Base-by-base conservation (phyloP, 179 eudicot species). In the Kewa caespitosa region DNA sequence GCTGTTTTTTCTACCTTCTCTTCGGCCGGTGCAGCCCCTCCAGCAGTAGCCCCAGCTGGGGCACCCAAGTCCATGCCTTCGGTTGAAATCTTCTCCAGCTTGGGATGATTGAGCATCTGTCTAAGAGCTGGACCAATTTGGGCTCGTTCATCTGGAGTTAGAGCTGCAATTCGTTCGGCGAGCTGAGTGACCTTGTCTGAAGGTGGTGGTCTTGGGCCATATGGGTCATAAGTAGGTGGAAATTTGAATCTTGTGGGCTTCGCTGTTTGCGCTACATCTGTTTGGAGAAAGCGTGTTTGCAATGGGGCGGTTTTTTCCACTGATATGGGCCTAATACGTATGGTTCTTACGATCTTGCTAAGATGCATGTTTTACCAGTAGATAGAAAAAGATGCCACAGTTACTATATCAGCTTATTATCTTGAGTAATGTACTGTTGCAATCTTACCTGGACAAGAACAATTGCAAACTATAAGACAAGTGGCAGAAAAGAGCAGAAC, bases 121-220 rank as follows among this genome's bases (percentile, higher is more conserved):
- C 89, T 81, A 6, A 92, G 91, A 22, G 87, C 78, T 27, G 94
- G 95, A 41, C 93, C 89, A 9, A 94, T 94, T 72, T 87, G 93
- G 38, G 67, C 74, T 7, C 97, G 92, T 73, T 94, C 97, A 84
- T 94, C 97, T 3, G 85, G 73, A n/a, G 97, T 79, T 39, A 94
- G 67, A 73, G 92, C 81, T 30, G 91, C 91, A 52, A 94, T 90
- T 54, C 73, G 75, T 34, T 93, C 97, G 11, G 92, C 98, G 39
- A 94, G 91, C 82, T 88, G 87, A 70, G 89, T 70, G 28, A 94
- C 83, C 81, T 90, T 94, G 38, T 90, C 97, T 2, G 97, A 90
- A 57, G 98, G 94, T 64, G 96, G 89, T 27, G 96, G 92, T 73
- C 91, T 89, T 25, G 97, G 88, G 76, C 98, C 98, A 76, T 90